A percentile compares a stretch with the other conserved stretches of the same genome.
Conservation (phyloP, 345 rosid genomes). For the Isatis tinctoria region DNA sequence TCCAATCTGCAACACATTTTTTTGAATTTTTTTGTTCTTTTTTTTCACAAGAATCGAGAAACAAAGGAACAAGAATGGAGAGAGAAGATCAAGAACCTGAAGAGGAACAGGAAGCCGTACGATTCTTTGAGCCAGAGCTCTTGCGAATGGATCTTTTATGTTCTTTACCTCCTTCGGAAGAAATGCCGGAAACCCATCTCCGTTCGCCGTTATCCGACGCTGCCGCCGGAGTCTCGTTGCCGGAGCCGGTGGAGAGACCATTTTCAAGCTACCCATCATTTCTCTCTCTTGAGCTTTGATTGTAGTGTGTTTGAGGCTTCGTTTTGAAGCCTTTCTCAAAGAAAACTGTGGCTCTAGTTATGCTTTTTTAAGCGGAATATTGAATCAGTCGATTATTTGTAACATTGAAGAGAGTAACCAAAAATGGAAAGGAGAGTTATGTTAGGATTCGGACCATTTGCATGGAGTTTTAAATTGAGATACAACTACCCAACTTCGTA, state of each 20-base stretch:
- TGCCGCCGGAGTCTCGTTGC: not conserved
- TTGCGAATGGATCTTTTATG: conserved; percentile 76
- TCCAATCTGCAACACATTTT: conserved; percentile 45
- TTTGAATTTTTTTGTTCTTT: not conserved
- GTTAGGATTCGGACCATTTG: not conserved
- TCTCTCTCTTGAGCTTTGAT: not conserved
- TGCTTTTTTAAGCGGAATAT: not conserved
- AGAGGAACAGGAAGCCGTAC: conserved; percentile 59
- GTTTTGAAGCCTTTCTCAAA: not conserved
- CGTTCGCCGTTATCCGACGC: conserved; percentile 14
- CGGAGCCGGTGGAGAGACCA: conserved; percentile 21
- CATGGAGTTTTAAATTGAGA: conserved; percentile 2
- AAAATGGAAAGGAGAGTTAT: conserved; percentile 11
- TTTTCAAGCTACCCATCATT: conserved; percentile 26
- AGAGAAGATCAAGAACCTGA: conserved; percentile 37
- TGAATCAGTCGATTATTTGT: not conserved
- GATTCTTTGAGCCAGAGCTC: conserved; percentile 63
- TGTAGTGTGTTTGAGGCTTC: not conserved
- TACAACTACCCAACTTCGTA: not conserved
- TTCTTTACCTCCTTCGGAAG: conserved; percentile 71
- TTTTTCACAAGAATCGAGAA: not conserved
- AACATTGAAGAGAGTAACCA: conserved; percentile 6
- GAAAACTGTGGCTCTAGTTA: not conserved
- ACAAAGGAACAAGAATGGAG: not conserved
- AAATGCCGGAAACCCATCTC: conserved; percentile 61